Percentiles rank a stretch among this genome's conserved stretches.
Evolutionary conservation across 2,329 filamentous ascomycete genomes (phyloP).

Genomic region (Arachnopeziza araneosa): DNA sequence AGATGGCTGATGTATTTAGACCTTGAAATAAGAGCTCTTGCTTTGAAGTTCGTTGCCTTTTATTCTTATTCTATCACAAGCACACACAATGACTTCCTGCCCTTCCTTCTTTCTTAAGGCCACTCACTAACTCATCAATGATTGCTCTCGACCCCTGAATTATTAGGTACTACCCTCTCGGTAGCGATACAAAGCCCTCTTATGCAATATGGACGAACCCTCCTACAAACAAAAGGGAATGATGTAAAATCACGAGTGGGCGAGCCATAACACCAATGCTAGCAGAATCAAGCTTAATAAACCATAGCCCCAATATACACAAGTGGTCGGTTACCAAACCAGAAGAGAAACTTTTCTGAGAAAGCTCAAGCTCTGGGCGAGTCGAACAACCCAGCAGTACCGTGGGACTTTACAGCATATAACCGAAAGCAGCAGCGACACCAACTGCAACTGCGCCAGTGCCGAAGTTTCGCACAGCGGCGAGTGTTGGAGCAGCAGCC

Average conservation of each 20-base stretch:
- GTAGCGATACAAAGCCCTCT: background rate
- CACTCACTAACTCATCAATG: background rate
- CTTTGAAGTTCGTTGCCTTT: background rate
- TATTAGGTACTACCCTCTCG: background rate
- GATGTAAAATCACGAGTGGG: constrained; percentile 19
- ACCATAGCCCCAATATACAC: constrained; percentile 26
- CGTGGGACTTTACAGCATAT: constrained; percentile 44
- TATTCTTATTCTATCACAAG: background rate
- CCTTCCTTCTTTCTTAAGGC: background rate
- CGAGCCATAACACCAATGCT: constrained; percentile 31
- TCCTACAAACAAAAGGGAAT: constrained; percentile 5
- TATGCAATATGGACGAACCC: background rate
- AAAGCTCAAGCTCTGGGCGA: constrained; percentile 7
- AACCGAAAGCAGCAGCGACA: constrained; percentile 47
- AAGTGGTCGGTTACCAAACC: constrained; percentile 9
- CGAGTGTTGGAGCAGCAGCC: constrained; percentile 39
- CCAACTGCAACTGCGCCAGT: constrained; percentile 42
- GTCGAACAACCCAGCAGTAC: background rate
- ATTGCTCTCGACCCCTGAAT: constrained; percentile 5
- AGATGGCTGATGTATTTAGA: background rate
- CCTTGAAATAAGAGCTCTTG: background rate
- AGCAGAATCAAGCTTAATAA: constrained; percentile 24
- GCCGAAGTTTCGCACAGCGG: constrained; percentile 36
- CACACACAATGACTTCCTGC: background rate
- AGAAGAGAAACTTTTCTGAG: constrained; percentile 2